A percentile compares a stretch with the other conserved stretches of the same genome.
phyloP scores from a whole-genome alignment of 2,329 filamentous ascomycete species.

The Neoascochyta sp. region DNA sequence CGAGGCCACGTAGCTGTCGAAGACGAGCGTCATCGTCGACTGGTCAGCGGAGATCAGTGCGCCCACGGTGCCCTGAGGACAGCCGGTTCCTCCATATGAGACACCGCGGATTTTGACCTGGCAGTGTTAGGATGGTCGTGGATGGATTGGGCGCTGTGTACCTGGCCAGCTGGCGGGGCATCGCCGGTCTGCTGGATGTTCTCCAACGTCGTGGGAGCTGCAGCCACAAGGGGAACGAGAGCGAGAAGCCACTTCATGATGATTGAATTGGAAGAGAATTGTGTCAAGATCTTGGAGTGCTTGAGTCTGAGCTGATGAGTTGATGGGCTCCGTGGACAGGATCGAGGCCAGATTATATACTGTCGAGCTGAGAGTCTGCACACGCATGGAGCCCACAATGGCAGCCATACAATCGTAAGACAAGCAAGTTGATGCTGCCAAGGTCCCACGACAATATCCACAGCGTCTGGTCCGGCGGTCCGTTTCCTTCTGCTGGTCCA shows the following conservation, averaged over 20 bases:
- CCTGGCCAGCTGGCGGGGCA: constrained; percentile 29
- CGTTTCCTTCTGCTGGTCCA: constrained; percentile 26
- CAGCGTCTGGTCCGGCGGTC: constrained; percentile 34
- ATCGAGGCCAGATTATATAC: constrained; percentile 33
- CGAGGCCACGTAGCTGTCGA: constrained; percentile 51
- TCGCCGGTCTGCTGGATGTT: constrained; percentile 16
- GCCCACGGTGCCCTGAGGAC: constrained; percentile 45
- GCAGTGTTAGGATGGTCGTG: constrained; percentile 10
- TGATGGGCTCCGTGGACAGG: constrained; percentile 26
- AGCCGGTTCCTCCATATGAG: constrained; percentile 49
- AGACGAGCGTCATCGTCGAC: constrained; percentile 51
- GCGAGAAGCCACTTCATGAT: constrained; percentile 40
- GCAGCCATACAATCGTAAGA: no score
- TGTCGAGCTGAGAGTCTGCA: no score
- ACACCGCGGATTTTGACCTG: constrained; percentile 44
- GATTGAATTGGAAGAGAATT: constrained; percentile 15
- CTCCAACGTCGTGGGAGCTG: constrained; percentile 19
- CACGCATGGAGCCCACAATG: no score
- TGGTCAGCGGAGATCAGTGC: constrained; percentile 44
- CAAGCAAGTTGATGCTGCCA: no score
- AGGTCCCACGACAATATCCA: constrained; percentile 31
- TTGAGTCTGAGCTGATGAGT: constrained; percentile 28
- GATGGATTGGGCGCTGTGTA: constrained; percentile 5
- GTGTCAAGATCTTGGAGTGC: constrained; percentile 14
- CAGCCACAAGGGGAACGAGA: constrained; percentile 33